phyloP scores from a whole-genome alignment of 331 rosid species.

The Quercus phellos region DNA sequence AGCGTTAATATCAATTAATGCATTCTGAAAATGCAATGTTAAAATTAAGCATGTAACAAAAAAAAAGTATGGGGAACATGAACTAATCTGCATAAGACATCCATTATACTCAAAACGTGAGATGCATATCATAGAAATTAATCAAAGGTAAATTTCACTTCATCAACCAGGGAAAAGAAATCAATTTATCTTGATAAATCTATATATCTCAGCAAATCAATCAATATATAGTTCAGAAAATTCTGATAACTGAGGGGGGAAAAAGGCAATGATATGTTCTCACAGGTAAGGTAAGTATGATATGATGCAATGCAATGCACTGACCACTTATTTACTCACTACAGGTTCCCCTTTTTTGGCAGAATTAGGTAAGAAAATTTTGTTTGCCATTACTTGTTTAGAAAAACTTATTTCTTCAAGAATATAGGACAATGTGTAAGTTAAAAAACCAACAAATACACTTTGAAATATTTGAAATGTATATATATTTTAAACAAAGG shows the following conservation, averaged over 20 bases:
- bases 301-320: not conserved
- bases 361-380: not conserved
- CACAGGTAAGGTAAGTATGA: not conserved
- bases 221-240: not conserved
- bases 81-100: not conserved
- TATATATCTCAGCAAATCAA: not conserved
- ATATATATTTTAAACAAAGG: not conserved
- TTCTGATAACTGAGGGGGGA: not conserved
- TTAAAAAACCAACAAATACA: not conserved
- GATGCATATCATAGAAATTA: not conserved
- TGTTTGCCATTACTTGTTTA: not conserved
- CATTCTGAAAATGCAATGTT: constrained; percentile 3
- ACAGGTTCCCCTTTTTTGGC: not conserved
- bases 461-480: too few species aligned
- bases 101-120: not conserved
- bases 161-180: not conserved
- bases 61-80: not conserved
- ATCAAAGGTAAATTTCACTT: not conserved
- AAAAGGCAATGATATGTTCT: not conserved
- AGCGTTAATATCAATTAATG: constrained; percentile 2
- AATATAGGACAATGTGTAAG: not conserved
- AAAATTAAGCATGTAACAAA: not conserved
- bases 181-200: not conserved
- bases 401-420: not conserved
- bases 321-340: not conserved